Evolutionary conservation across 2,329 filamentous ascomycete species (phyloP).

Genomic region (Periconia sp.): DNA sequence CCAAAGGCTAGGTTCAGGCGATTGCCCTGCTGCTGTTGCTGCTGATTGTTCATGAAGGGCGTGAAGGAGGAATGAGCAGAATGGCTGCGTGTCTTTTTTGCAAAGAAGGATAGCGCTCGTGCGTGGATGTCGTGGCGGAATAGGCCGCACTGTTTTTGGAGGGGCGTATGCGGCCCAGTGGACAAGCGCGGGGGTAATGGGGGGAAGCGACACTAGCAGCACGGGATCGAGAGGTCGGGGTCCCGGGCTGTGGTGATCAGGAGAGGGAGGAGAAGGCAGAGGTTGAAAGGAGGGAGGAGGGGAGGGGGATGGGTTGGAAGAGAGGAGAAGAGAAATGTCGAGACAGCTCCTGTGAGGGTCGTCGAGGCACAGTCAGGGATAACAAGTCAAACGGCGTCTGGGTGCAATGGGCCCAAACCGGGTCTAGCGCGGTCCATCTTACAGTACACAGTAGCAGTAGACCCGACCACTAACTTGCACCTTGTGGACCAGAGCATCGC

Average conservation of each 20-base stretch:
- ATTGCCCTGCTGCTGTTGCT: conserved; percentile 44
- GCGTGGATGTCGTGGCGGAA: conserved; percentile 7
- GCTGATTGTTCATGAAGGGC: conserved; percentile 40
- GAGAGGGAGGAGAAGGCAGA: background rate
- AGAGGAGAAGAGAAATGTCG: conserved; percentile 13
- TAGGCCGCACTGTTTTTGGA: conserved; percentile 16
- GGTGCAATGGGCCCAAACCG: conserved; percentile 9
- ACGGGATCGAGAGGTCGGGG: background rate
- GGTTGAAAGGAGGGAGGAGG: conserved; percentile 10
- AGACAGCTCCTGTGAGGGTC: background rate
- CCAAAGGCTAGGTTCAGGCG: conserved; percentile 57
- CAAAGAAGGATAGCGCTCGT: conserved; percentile 7
- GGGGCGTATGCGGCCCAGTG: conserved; percentile 6
- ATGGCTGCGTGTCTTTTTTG: conserved; percentile 1
- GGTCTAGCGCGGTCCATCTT: background rate
- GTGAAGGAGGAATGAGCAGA: conserved; percentile 5
- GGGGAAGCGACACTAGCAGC: conserved; percentile 15
- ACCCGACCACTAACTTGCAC: background rate
- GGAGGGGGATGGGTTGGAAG: conserved; percentile 17
- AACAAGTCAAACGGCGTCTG: conserved; percentile 15
- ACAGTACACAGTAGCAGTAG: background rate
- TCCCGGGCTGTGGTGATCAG: background rate
- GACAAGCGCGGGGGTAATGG: background rate
- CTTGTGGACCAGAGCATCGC: too few relatives aligned
- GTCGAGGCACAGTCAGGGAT: conserved; percentile 29